Evolutionary conservation across 192 early-diverging fungal genomes (phyloP), one percentile per base, ranked within the genome.

Genomic region (Helicostylum pulchrum): DNA sequence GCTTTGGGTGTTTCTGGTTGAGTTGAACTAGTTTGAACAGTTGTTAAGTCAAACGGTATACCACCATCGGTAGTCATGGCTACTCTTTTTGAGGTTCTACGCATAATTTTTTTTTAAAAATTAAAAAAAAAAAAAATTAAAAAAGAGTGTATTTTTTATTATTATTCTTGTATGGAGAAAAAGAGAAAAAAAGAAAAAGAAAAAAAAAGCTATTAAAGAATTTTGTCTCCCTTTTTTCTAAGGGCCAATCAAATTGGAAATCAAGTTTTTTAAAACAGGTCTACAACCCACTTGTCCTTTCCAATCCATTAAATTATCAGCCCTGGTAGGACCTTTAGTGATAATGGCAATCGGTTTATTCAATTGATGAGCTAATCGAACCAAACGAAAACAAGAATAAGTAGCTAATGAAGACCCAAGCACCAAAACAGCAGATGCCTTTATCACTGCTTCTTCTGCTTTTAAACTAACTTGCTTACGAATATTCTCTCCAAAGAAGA

Each of bases 401-500:
- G 94, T 94, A 10, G 90, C 84, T 42, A 96, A 74, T 2, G 90
- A 89, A 7, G 88, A 83, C 1, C 95, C 95, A 50, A 94, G 78
- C 17, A 92, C 85, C 56, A 98, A 73, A 59, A 96, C 67, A 5
- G 81, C 85, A 30, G 74, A 57, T 0, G 85, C 78, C 52, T 47
- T 42, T 36, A 81, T 71, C 26, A 86, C 84, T n/a, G 87, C 78
- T 0, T 61, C 26, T 14, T 51, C 26, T 26, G 26, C 26, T 2
- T 26, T 26, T 26, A 26, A 26, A 26, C 26, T 26, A 26, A 26
- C 26, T 26, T 26, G 26, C 26, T 26, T 44, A 0, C 76, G 72
- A 45, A 96, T 88, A 65, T 92, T 94, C 64, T 92, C 95, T 10
- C 93, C 93, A 81, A 96, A 96, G 61, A 95, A 95, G 9, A 95